Evolutionary conservation across 257 asterid species (phyloP).

Genomic region (Hygrophila difformis): DNA sequence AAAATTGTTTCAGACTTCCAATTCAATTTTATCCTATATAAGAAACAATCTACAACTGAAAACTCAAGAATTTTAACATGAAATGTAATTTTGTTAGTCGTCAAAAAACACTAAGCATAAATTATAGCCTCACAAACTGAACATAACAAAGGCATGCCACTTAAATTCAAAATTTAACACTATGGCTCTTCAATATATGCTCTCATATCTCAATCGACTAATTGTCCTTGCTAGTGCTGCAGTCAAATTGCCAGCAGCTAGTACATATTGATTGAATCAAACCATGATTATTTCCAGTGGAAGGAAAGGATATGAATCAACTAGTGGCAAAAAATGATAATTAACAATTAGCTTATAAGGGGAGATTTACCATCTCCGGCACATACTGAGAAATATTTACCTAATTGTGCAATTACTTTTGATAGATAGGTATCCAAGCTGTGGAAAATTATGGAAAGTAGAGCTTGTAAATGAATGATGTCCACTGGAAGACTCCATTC

Average conservation of each 20-base stretch:
- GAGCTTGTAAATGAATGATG: slow-evolving; percentile 94
- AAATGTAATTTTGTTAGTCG: too few relatives aligned
- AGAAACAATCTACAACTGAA: too few relatives aligned
- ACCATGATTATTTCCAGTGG: too few relatives aligned
- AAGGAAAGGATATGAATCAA: slow-evolving; percentile 13
- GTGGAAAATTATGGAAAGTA: slow-evolving; percentile 78
- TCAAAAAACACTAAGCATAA: too few relatives aligned
- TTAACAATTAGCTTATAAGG: slow-evolving; percentile 3
- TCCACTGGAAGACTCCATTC: slow-evolving; percentile 83
- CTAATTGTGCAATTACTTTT: slow-evolving; percentile 65
- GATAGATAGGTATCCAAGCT: slow-evolving; percentile 77
- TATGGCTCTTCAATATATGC: too few relatives aligned
- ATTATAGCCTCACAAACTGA: too few relatives aligned
- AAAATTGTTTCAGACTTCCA: slow-evolving; percentile 2
- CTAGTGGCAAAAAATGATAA: slow-evolving; percentile 9
- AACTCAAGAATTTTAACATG: too few relatives aligned
- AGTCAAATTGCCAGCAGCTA: too few relatives aligned
- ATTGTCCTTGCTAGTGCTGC: too few relatives aligned
- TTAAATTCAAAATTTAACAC: too few relatives aligned
- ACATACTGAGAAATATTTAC: slow-evolving; percentile 27
- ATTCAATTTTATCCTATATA: slow-evolving; percentile 1
- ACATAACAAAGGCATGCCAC: too few relatives aligned
- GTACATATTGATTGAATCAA: too few relatives aligned
- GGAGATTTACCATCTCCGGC: slow-evolving; percentile 9
- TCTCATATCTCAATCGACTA: slow-evolving; percentile 7